Base-by-base conservation (phyloP, 169 alveolate species). In the Miamiensis avidus region DNA sequence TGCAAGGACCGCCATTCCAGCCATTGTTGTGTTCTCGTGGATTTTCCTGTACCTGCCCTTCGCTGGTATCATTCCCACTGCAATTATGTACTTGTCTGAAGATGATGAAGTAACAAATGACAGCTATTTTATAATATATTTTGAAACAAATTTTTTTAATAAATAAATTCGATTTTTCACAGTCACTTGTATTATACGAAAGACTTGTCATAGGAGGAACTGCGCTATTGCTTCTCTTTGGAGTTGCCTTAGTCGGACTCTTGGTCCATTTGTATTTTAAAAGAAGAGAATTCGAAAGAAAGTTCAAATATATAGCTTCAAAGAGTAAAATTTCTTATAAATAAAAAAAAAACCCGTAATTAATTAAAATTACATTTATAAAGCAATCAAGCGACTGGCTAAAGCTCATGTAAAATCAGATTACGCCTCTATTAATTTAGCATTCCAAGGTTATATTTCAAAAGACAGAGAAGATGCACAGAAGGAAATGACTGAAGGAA, bases 11-110 rank as follows among this genome's bases (percentile, higher is more conserved):
- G 76, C 77, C 0, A 72, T 79, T 28, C 84, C 84, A 29, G 74
- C 84, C 20, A 28, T 79, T 15, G 76, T 79, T 0, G 75, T 64
- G 0, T 79, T 79, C 29, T 49, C 76, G 26, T 79, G 84, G 84
- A 79, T 79, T 1, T 79, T 79, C 49, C 75, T 79, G 34, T 79
- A 79, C 20, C 29, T 79, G 25, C 84, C 84, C 30, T 79, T 79
- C 28, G 75, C 84, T 15, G 84, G 84, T 79, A 64, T 79, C 65
- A 28, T 79, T 25, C 84, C 84, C 20, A n/a, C 76, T 15, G 64
- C 76, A 49, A 49, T 79, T n/a, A n/a, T 49, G 28, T 79, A 79
- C 64, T 74, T 79, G 15, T 49, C 77, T 25, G 32, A 79, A 1
- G 75, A 79, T 27, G 76, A 64, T 65, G 84, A 79, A 29, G 69